These are phyloP conservation scores for Cordyceps javanica DNA, from an alignment of 2,329 filamentous ascomycete genomes.

Conservation along the genomic window DNA sequence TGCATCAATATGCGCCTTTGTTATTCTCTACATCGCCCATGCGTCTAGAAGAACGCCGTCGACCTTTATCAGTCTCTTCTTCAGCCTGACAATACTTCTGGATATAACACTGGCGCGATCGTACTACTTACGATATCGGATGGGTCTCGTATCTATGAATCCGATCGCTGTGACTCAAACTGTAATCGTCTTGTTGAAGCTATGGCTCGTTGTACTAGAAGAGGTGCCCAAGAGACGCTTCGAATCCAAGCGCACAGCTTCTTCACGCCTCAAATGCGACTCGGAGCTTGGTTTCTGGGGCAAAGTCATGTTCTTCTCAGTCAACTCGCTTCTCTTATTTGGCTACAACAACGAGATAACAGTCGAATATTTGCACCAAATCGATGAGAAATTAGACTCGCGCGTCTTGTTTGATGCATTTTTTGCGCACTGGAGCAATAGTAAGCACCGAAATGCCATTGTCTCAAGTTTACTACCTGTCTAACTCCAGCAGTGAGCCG, in stretches of 20 bases:
- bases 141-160: neutral
- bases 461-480: neutral
- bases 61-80: neutral
- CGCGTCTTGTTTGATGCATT: neutral
- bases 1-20: neutral
- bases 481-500: neutral
- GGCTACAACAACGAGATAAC: neutral
- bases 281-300: neutral
- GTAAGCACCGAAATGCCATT: neutral
- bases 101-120: neutral
- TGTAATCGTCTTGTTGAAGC: neutral
- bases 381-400: neutral
- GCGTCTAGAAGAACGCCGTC: neutral
- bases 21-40: neutral
- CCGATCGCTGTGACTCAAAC: neutral
- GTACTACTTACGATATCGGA: neutral
- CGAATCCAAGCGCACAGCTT: neutral
- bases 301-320: neutral
- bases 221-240: neutral
- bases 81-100: neutral
- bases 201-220: neutral
- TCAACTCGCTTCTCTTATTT: neutral
- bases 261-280: neutral
- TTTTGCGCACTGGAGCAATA: neutral
- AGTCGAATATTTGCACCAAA: neutral